phyloP scores from a whole-genome alignment of 495 filamentous ascomycete genomes.

The Extremus antarcticus region DNA sequence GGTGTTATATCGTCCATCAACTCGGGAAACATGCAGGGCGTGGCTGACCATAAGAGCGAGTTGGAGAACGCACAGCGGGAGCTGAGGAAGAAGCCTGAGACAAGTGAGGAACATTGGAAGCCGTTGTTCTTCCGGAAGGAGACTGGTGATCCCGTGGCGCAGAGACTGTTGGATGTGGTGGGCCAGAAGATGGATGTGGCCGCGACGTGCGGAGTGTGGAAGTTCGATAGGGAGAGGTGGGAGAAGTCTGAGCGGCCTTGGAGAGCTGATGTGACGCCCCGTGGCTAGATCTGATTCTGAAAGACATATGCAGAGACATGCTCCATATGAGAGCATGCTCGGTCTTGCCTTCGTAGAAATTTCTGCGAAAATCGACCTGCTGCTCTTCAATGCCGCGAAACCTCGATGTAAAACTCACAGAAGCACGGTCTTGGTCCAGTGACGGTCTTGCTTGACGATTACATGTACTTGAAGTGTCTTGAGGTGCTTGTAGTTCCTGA shows the following conservation, averaged over 20 bases:
- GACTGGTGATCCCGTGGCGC: constrained; percentile 6
- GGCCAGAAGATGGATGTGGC: constrained; percentile 9
- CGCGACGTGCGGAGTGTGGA: constrained; percentile 15
- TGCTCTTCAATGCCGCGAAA: too few relatives aligned
- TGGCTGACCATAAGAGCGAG: constrained; percentile 12
- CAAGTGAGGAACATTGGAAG: constrained; percentile 16
- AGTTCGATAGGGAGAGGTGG: constrained; percentile 6
- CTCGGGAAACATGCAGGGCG: constrained; percentile 30
- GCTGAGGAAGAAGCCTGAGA: constrained; percentile 13
- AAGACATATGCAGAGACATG: too few relatives aligned
- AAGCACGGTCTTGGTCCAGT: too few relatives aligned
- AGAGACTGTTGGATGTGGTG: constrained; percentile 12
- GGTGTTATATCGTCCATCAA: constrained; percentile 26
- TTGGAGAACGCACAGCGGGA: constrained; percentile 19
- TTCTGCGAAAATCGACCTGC: too few relatives aligned
- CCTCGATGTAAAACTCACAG: too few relatives aligned
- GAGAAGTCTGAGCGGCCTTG: constrained; percentile 9
- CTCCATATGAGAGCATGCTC: too few relatives aligned
- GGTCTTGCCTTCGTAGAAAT: too few relatives aligned
- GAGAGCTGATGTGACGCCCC: constrained; percentile 10
- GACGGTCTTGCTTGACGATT: too few relatives aligned
- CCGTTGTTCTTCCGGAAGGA: constrained; percentile 17
- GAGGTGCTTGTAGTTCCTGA: too few relatives aligned
- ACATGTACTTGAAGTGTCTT: too few relatives aligned
- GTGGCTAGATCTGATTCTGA: constrained; percentile 1